These are phyloP conservation scores for Arabidopsis suecica DNA, from an alignment of 345 rosid genomes.

Conservation along the genomic window DNA sequence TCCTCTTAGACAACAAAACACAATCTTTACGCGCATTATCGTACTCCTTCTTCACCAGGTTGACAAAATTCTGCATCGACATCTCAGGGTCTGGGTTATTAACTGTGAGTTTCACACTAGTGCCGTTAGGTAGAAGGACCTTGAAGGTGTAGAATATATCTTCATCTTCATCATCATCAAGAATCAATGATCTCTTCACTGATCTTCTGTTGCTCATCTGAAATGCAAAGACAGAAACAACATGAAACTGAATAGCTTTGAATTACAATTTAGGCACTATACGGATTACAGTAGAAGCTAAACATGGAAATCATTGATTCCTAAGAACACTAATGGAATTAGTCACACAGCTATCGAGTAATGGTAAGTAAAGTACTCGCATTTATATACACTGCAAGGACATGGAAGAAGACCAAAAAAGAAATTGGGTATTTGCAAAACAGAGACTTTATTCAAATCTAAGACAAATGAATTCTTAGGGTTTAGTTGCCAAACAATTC, in stretches of 20 bases:
- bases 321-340: not conserved
- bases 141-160: slow-evolving; percentile 47
- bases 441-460: not conserved
- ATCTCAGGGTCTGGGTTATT: slow-evolving; percentile 43
- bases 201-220: slow-evolving; percentile 32
- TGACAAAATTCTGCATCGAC: slow-evolving; percentile 45
- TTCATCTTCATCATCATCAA: slow-evolving; percentile 27
- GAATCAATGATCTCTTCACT: slow-evolving; percentile 36
- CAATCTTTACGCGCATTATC: slow-evolving; percentile 15
- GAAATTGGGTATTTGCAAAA: not conserved
- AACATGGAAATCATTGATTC: slow-evolving; percentile 4
- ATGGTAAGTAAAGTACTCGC: not conserved
- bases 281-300: slow-evolving; percentile 13
- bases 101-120: slow-evolving; percentile 46
- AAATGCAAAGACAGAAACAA: slow-evolving; percentile 16
- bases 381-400: not conserved
- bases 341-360: not conserved
- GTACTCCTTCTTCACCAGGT: slow-evolving; percentile 47
- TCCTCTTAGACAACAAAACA: slow-evolving; percentile 20
- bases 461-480: not conserved
- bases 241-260: not conserved
- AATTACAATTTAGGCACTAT: not conserved
- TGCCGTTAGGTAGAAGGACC: slow-evolving; percentile 62
- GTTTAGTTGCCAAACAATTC: not conserved
- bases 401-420: not conserved